Conservation (phyloP, 2,329 filamentous ascomycete species). For the Neopestalotiopsis clavispora region DNA sequence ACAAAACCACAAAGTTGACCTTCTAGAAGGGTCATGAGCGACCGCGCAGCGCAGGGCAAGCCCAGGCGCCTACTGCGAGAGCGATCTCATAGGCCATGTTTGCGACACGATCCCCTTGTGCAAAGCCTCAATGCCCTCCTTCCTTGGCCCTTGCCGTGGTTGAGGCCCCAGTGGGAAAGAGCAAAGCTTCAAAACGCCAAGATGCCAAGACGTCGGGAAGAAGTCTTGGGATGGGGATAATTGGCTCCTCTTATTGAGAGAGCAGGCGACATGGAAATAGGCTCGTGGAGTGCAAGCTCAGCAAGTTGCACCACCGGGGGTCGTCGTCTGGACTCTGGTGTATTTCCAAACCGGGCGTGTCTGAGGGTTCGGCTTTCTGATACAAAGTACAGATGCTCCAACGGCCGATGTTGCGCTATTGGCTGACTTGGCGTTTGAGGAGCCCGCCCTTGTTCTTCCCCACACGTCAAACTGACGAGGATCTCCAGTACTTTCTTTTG, state of each 20-base stretch:
- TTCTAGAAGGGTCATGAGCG: constrained; percentile 16
- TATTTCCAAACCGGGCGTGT: background rate
- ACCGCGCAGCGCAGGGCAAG: background rate
- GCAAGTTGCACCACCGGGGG: no score
- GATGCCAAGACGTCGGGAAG: background rate
- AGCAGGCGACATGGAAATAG: background rate
- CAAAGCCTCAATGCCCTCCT: background rate
- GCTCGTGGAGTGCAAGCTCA: no score
- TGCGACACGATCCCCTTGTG: background rate
- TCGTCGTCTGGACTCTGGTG: background rate
- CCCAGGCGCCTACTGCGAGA: background rate
- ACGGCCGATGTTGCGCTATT: background rate
- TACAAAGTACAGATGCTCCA: constrained; percentile 7
- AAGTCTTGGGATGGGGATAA: background rate
- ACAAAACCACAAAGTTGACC: background rate
- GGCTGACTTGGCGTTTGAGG: constrained; percentile 11
- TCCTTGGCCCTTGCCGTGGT: background rate
- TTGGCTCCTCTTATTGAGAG: background rate
- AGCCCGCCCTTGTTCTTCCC: constrained; percentile 3
- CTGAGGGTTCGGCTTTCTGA: constrained; percentile 10
- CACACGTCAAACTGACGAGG: constrained; percentile 7
- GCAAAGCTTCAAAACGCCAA: background rate
- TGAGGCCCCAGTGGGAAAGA: background rate
- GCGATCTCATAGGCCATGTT: background rate
- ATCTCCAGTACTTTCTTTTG: background rate